Percentiles rank a stretch among this genome's conserved stretches.
These are phyloP conservation scores for Hymenoscyphus occultus DNA, from an alignment of 2,329 filamentous ascomycete genomes.

Conservation along the genomic window DNA sequence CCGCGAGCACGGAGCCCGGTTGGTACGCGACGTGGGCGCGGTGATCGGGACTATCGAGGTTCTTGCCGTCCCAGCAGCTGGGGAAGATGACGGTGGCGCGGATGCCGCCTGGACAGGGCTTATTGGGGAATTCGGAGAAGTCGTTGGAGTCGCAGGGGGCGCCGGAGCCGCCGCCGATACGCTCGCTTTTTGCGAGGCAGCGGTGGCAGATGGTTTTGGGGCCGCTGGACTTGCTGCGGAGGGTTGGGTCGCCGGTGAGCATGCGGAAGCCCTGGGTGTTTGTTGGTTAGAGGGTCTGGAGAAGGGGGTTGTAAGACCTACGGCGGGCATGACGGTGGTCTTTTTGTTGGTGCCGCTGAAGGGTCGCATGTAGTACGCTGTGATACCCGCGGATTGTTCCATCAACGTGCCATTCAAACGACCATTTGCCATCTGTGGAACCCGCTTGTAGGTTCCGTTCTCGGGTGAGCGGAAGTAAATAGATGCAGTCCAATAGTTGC, in stretches of 20 bases:
- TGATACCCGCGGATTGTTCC: conserved; percentile 42
- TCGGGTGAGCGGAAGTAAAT: conserved; percentile 30
- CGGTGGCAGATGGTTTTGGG: conserved; percentile 53
- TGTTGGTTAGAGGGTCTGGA: conserved; percentile 48
- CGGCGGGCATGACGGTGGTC: neutral
- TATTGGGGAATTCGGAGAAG: conserved; percentile 49
- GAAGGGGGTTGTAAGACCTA: neutral
- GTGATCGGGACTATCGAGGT: conserved; percentile 23
- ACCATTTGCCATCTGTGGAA: conserved; percentile 22
- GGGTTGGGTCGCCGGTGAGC: conserved; percentile 56
- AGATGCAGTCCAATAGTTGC: conserved; percentile 37
- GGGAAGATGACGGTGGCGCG: conserved; percentile 56
- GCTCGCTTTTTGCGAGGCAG: conserved; percentile 43
- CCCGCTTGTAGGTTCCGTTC: conserved; percentile 35
- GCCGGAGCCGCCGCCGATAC: conserved; percentile 35
- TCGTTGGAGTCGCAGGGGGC: conserved; percentile 38
- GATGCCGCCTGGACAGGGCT: conserved; percentile 50
- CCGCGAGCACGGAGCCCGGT: conserved; percentile 13
- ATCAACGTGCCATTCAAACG: conserved; percentile 31
- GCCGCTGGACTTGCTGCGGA: conserved; percentile 44
- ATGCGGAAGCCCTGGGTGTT: conserved; percentile 60
- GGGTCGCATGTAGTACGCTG: conserved; percentile 53
- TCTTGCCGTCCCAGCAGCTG: conserved; percentile 32
- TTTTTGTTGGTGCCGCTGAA: conserved; percentile 23
- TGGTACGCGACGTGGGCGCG: conserved; percentile 28